Evolutionary conservation across 148 eudicot genomes (phyloP), one percentile per base, ranked within the genome.

Genomic region (Amaranthus hypochondriacus): DNA sequence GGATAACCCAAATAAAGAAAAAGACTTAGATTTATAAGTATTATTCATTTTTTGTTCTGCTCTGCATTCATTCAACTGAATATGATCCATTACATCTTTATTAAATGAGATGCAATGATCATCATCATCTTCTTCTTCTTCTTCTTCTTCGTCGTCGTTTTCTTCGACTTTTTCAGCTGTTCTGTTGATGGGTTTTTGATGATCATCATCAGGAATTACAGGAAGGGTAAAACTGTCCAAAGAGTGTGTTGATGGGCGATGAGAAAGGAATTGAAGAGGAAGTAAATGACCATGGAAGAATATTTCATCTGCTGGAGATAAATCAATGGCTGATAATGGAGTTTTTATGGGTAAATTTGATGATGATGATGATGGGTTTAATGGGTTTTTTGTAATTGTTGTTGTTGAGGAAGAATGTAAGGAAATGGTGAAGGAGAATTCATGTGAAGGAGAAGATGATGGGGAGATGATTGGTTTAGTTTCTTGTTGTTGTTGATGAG

Each of bases 261-360:
- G 87, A 13, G 89, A 81, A 21, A 86, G 89, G 81, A 84, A 85
- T 67, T 88, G 92, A 58, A 88, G 90, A 47, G 96, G 96, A 6
- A 89, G 92, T 13, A 90, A 66, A 70, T 87, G 96, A 61, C 96
- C 93, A 54, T 89, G 92, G 83, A 86, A 86, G 87, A 90, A 88
- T 56, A 89, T 93, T 9, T 93, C 92, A 46, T 90, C 93, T 0
- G 97, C 92, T 9, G 96, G 96, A 7, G 92, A 75, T 61, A 92
- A 78, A 66, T 91, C 97, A 42, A 87, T 71, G 52, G 89, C 15
- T 54, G 62, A 10, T 14, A 56, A 1, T 44, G 71, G 9, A 2
- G 66, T 3, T 49, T 56, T 44, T 43, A 18, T 13, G 48, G 74
- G 4, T 53, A 62, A 9, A 9, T 68, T 44, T 12, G 56, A 52